Base-by-base conservation (phyloP, 495 filamentous ascomycete species). In the Aspergillus bridgeri region DNA sequence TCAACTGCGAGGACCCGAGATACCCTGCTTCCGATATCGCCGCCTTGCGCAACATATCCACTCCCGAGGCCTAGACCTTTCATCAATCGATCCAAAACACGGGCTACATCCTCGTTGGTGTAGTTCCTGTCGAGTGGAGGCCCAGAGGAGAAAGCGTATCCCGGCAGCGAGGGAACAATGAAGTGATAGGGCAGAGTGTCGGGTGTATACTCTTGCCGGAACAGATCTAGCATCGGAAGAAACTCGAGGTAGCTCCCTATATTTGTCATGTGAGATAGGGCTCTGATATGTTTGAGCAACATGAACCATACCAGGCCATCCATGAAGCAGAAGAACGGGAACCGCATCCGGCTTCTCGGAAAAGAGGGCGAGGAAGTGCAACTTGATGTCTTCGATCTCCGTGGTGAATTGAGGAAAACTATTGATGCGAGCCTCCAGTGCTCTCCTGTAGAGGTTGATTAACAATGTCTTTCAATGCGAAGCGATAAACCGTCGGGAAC, bases 281-380 rank as follows among this genome's bases (percentile, higher is more conserved):
- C 21, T 46, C 21, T 46, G 49, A 38, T 24, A 25, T 42, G 48
- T 7, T 21, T 9, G 5, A 15, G n/a, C 29, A 7, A 7, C 5
- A 2, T 15, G 0, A 6, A 21, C 20, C 19, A 42, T 63, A 76
- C 79, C 83, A 38, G 85, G 85, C 84, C 83, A 86, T 25, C 84
- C 85, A 60, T 86, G 83, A 19, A 85, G 62, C 22, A 89, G 69
- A 17, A 85, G 42, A 13, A 89, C 60, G 0, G 88, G 87, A 18
- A 86, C 69, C 4, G 86, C 88, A 70, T 85, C 78, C 17, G 67
- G 51, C 33, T 78, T 80, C 57, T 77, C 63, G 0, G 85, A 88
- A 60, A 88, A 86, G 0, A 89, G 65, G 0, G 76, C 87, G 0
- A 81, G 73, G 55, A 89, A 89, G 60, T 89, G 86, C 6, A 90